A percentile compares a stretch with the other conserved stretches of the same genome.
These are phyloP conservation scores for Athelia sp. DNA, from an alignment of 1,284 basidiomycete genomes.

Conservation along the genomic window DNA sequence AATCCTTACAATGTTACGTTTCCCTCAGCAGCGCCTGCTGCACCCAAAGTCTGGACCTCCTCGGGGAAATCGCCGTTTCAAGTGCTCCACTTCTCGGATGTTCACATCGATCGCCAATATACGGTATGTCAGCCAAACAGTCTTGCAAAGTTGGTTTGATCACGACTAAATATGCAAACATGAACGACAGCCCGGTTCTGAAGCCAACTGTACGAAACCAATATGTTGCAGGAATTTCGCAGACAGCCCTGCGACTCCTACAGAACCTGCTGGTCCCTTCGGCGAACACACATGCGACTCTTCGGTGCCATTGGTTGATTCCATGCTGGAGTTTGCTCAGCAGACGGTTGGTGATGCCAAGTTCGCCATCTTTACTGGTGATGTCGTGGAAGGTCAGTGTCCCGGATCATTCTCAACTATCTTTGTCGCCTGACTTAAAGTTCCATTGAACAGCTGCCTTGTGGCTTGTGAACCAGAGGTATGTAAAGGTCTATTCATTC, in stretches of 20 bases:
- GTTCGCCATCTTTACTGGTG: slow-evolving; percentile 58
- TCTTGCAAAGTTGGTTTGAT: not conserved
- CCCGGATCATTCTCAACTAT: not conserved
- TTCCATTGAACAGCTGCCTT: slow-evolving; percentile 29
- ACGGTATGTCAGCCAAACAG: slow-evolving; percentile 23
- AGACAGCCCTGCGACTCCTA: slow-evolving; percentile 31
- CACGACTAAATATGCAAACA: not conserved
- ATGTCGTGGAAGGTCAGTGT: slow-evolving; percentile 51
- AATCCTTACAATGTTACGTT: slow-evolving; percentile 39
- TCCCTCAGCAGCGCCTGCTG: slow-evolving; percentile 32
- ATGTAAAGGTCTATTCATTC: slow-evolving; percentile 2
- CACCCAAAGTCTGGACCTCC: slow-evolving; percentile 30
- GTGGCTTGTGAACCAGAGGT: slow-evolving; percentile 41
- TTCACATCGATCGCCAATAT: slow-evolving; percentile 49
- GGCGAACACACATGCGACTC: slow-evolving; percentile 47
- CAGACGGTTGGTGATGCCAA: slow-evolving; percentile 31
- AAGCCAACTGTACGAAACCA: slow-evolving; percentile 51
- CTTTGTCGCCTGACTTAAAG: not conserved
- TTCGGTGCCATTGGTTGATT: slow-evolving; percentile 39
- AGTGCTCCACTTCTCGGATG: slow-evolving; percentile 49
- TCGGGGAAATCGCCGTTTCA: slow-evolving; percentile 39
- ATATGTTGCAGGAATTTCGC: slow-evolving; percentile 53
- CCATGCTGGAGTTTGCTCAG: slow-evolving; percentile 40
- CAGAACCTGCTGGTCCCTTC: slow-evolving; percentile 37
- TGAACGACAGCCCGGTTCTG: slow-evolving; percentile 41